A percentile compares a stretch with the other conserved stretches of the same genome.
phyloP scores from a whole-genome alignment of 2,329 filamentous ascomycete species.

The Diplodia mutila region DNA sequence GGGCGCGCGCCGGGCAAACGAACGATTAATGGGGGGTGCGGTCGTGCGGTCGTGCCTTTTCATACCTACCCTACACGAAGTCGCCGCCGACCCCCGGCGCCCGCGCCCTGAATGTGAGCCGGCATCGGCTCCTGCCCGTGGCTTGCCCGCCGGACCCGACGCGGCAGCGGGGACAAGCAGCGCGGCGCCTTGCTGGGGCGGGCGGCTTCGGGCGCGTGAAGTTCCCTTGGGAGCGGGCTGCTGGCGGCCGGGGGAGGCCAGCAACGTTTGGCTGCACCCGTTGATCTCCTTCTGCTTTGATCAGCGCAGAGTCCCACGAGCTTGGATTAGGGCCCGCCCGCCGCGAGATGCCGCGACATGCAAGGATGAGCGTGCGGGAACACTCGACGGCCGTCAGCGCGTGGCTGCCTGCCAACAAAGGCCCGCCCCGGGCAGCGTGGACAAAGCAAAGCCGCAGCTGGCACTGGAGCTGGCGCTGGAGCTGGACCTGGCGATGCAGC shows the following conservation, averaged over 20 bases:
- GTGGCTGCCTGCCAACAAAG: constrained; percentile 23
- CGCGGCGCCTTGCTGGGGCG: background rate
- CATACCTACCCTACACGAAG: too few relatives aligned
- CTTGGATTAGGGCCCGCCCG: constrained; percentile 11
- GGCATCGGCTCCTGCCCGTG: constrained; percentile 6
- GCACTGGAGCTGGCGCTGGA: background rate
- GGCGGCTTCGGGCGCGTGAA: background rate
- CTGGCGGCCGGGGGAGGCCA: background rate
- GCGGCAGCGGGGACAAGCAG: background rate
- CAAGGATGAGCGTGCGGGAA: constrained; percentile 17
- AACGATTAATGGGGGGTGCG: constrained; percentile 14
- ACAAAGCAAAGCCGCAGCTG: background rate
- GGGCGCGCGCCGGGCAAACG: constrained; percentile 15
- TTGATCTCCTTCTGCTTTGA: constrained; percentile 21
- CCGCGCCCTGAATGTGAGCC: constrained; percentile 1
- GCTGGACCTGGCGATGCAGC: background rate
- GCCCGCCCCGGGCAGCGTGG: background rate
- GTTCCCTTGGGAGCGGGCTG: background rate
- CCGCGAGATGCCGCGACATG: constrained; percentile 18
- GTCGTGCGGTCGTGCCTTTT: too few relatives aligned
- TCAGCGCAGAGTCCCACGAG: constrained; percentile 19
- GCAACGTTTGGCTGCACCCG: constrained; percentile 1
- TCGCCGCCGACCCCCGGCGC: background rate
- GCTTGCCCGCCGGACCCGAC: background rate
- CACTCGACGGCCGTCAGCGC: constrained; percentile 14